Conservation (phyloP, 805 yeast species). For the Saccharomycopsis fermentans region DNA sequence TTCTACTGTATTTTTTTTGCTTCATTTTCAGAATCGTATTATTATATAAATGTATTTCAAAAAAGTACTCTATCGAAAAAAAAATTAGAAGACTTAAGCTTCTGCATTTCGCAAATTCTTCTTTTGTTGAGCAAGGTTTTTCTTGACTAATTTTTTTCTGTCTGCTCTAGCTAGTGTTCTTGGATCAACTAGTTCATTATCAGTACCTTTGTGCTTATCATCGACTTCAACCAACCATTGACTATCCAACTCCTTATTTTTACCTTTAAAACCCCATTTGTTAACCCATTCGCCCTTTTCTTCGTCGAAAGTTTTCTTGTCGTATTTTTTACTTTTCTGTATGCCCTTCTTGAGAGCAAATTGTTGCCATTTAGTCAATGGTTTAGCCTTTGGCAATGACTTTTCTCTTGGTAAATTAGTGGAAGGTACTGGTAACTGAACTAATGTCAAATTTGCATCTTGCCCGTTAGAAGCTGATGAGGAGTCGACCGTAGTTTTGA, state of each 20-base stretch:
- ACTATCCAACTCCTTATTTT: conserved; percentile 72
- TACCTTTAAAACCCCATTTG: conserved; percentile 96
- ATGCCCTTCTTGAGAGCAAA: conserved; percentile 96
- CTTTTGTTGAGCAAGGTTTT: conserved; percentile 77
- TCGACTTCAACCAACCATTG: conserved; percentile 97
- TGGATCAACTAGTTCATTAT: conserved; percentile 72
- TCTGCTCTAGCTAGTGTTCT: conserved; percentile 72
- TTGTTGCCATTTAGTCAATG: conserved; percentile 92
- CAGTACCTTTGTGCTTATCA: conserved; percentile 51
- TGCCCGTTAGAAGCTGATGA: conserved; percentile 47
- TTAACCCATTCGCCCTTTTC: conserved; percentile 91
- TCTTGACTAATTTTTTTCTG: conserved; percentile 75
- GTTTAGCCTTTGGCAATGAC: conserved; percentile 85
- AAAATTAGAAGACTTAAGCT: background rate
- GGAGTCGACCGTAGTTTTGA: conserved; percentile 75
- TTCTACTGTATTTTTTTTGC: background rate
- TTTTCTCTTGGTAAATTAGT: conserved; percentile 89
- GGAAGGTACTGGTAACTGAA: conserved; percentile 74
- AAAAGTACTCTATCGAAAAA: background rate
- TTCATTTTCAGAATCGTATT: background rate
- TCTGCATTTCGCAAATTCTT: conserved; percentile 39
- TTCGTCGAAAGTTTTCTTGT: conserved; percentile 85
- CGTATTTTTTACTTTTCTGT: conserved; percentile 78
- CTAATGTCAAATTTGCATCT: conserved; percentile 68
- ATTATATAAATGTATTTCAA: background rate